phyloP scores from a whole-genome alignment of 106 monocot species.

The Dendrobium huoshanense region DNA sequence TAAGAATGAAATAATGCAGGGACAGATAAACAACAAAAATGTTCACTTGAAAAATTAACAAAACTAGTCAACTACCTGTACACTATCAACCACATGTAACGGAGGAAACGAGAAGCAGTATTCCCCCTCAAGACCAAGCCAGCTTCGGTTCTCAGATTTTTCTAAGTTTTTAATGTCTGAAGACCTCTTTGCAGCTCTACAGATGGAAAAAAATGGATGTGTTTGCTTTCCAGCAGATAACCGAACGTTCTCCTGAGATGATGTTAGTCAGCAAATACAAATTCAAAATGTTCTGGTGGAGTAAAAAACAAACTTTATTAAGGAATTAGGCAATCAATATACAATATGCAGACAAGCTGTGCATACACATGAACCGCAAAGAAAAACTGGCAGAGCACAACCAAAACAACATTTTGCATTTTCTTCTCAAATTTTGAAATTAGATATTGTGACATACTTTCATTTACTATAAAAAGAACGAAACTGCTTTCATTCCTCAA shows the following conservation, averaged over 20 bases:
- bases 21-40: conserved; percentile 1
- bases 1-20: background rate
- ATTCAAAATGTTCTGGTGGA: background rate
- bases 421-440: background rate
- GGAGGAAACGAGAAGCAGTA: conserved; percentile 28
- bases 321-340: background rate
- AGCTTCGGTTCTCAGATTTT: conserved; percentile 21
- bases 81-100: conserved; percentile 62
- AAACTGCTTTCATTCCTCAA: background rate
- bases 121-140: conserved; percentile 21
- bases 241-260: conserved; percentile 45
- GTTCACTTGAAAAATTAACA: background rate
- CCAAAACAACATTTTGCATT: background rate
- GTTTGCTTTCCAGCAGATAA: conserved; percentile 61
- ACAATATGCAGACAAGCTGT: background rate
- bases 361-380: background rate
- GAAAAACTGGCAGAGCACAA: background rate
- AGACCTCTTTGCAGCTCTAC: conserved; percentile 34
- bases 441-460: background rate
- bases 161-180: conserved; percentile 12
- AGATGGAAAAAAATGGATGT: conserved; percentile 75
- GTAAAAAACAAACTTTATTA: background rate
- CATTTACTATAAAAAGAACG: background rate
- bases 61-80: conserved; percentile 21
- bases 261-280: conserved; percentile 6